phyloP scores from a whole-genome alignment of 306 rosid genomes.

The Sindora glabra region DNA sequence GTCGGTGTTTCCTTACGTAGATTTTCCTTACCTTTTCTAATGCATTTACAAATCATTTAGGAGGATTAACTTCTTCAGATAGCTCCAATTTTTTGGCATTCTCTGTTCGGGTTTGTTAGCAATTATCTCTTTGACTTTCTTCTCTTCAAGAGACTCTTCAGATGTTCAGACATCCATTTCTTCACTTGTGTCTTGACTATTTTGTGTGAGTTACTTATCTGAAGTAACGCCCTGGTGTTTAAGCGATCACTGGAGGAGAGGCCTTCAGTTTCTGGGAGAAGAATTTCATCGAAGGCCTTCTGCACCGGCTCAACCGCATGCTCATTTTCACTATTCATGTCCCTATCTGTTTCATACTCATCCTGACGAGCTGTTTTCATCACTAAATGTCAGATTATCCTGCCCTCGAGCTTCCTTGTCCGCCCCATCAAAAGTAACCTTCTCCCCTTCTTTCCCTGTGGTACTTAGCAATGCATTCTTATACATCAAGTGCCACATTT shows the following conservation, averaged over 20 bases:
- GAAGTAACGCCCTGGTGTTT: constrained; percentile 17
- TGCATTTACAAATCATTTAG: constrained; percentile 84
- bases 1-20: constrained; percentile 19
- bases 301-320: constrained; percentile 55
- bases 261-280: constrained; percentile 64
- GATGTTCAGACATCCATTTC: too few relatives aligned
- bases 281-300: constrained; percentile 78
- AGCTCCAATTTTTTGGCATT: constrained; percentile 67
- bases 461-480: constrained; percentile 53
- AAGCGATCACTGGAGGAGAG: constrained; percentile 18
- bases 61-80: constrained; percentile 57
- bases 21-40: constrained; percentile 62
- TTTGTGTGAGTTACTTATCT: constrained; percentile 17
- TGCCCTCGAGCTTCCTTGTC: constrained; percentile 28
- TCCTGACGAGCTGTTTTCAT: constrained; percentile 19
- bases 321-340: constrained; percentile 19
- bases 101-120: constrained; percentile 31
- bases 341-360: constrained; percentile 19
- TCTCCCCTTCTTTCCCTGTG: constrained; percentile 20
- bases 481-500: constrained; percentile 78
- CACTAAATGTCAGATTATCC: constrained; percentile 12
- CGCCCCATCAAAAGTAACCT: constrained; percentile 19
- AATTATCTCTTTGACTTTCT: constrained; percentile 20
- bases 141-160: constrained; percentile 29
- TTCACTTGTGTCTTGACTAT: too few relatives aligned